Conservation (phyloP, 129 eudicot species). For the Lactuca saligna region DNA sequence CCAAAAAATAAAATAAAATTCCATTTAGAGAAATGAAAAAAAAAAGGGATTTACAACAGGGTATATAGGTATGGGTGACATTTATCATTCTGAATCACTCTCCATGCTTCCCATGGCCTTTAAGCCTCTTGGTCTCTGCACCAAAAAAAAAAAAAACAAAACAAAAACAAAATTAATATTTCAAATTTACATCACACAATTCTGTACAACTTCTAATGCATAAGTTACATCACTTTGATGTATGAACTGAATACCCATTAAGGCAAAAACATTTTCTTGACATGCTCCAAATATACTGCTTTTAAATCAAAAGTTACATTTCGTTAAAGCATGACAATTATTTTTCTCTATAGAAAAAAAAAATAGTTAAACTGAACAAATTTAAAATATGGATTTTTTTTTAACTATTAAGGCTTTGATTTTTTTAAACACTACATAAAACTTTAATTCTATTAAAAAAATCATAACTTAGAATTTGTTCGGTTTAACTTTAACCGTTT, state of each 20-base stretch:
- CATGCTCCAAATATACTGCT: not conserved
- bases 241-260: not conserved
- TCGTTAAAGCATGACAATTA: not conserved
- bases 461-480: too few relatives aligned
- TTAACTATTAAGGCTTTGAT: too few relatives aligned
- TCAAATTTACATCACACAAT: not conserved
- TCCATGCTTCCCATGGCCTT: slow-evolving; percentile 57
- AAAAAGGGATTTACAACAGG: slow-evolving; percentile 16
- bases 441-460: too few relatives aligned
- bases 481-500: too few relatives aligned
- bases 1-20: slow-evolving; percentile 9
- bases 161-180: too few relatives aligned
- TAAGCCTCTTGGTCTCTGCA: slow-evolving; percentile 52
- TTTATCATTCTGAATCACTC: slow-evolving; percentile 57
- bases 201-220: slow-evolving; percentile 8
- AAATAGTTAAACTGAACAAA: too few relatives aligned
- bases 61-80: not conserved
- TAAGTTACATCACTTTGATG: not conserved
- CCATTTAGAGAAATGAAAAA: slow-evolving; percentile 22
- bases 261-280: not conserved
- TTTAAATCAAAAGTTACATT: slow-evolving; percentile 7
- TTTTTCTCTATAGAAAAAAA: not conserved
- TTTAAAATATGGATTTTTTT: too few relatives aligned
- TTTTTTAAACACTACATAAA: too few relatives aligned
- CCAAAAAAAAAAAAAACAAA: not conserved